These are phyloP conservation scores for Gliomastix tumulicola DNA, from an alignment of 2,329 filamentous ascomycete species.

Conservation along the genomic window DNA sequence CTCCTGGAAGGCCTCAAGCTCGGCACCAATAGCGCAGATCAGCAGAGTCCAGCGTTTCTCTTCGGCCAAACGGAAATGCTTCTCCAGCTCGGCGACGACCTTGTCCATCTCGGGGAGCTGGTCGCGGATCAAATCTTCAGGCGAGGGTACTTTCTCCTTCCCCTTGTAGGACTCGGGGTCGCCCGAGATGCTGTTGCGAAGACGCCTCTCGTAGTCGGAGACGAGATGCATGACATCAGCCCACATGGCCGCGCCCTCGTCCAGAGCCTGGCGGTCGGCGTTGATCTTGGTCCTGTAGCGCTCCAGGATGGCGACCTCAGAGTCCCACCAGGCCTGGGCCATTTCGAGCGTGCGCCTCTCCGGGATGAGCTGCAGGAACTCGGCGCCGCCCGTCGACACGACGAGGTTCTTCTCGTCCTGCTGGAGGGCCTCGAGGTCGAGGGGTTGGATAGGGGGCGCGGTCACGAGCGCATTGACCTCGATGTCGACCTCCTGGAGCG, in stretches of 20 bases:
- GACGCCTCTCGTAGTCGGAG: conserved; percentile 55
- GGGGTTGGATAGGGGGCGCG: conserved; percentile 45
- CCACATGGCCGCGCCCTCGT: conserved; percentile 64
- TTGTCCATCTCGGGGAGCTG: conserved; percentile 50
- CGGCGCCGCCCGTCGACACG: conserved; percentile 30
- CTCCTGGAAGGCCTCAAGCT: conserved; percentile 59
- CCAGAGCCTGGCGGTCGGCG: conserved; percentile 56
- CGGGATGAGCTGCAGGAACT: conserved; percentile 54
- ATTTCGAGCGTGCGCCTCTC: conserved; percentile 62
- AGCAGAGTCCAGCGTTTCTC: conserved; percentile 65
- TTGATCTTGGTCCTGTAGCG: conserved; percentile 48
- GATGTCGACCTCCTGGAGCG: conserved; percentile 57
- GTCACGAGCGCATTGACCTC: conserved; percentile 54
- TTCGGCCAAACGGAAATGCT: conserved; percentile 47
- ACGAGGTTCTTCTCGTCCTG: conserved; percentile 7
- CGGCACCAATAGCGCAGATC: conserved; percentile 69
- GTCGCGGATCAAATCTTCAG: conserved; percentile 29
- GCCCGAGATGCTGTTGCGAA: conserved; percentile 47
- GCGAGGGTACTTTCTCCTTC: conserved; percentile 18
- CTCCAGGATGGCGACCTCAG: conserved; percentile 51
- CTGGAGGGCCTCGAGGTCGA: conserved; percentile 38
- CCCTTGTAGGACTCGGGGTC: conserved; percentile 11
- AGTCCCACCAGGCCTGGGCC: conserved; percentile 65
- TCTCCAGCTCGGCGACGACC: conserved; percentile 48
- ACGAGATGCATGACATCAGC: conserved; percentile 52